Conservation (phyloP, 2,329 filamentous ascomycete species). For the Penicillium palitans region DNA sequence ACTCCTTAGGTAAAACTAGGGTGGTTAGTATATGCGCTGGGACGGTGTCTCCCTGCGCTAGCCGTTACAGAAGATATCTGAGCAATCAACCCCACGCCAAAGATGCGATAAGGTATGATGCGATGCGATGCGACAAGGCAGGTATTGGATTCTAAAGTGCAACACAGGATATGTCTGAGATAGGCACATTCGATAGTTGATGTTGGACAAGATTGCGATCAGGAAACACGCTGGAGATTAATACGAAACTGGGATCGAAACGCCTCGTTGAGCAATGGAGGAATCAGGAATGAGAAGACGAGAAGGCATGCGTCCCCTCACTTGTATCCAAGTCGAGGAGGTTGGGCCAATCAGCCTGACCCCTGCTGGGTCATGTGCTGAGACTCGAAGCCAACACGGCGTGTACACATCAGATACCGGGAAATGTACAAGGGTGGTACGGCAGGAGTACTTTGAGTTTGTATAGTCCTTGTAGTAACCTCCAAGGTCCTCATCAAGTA, state of each 20-base stretch:
- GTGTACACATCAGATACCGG: constrained; percentile 8
- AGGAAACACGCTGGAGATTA: constrained; percentile 7
- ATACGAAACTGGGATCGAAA: constrained; percentile 9
- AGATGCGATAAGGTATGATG: constrained; percentile 24
- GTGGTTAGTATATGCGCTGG: constrained; percentile 22
- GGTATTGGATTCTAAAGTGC: constrained; percentile 2
- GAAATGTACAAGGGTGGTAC: neutral
- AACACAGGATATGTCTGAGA: constrained; percentile 2
- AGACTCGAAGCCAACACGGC: constrained; percentile 13
- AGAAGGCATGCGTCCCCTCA: constrained; percentile 20
- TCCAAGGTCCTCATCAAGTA: constrained; percentile 3
- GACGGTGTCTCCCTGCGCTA: constrained; percentile 16
- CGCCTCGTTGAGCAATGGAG: constrained; percentile 23
- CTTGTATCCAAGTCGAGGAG: constrained; percentile 26
- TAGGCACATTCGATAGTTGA: constrained; percentile 7
- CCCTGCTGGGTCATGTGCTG: constrained; percentile 14
- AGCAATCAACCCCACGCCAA: constrained; percentile 27
- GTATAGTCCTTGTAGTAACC: neutral
- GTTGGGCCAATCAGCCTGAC: constrained; percentile 33
- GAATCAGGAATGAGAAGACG: constrained; percentile 15
- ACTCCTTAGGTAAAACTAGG: constrained; percentile 5
- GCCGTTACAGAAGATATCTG: constrained; percentile 16
- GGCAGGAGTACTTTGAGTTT: neutral
- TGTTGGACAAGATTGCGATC: constrained; percentile 8
- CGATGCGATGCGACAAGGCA: constrained; percentile 18